Evolutionary conservation across 352 stramenopile genomes (phyloP).

Genomic region (Globisporangium camurandrum): DNA sequence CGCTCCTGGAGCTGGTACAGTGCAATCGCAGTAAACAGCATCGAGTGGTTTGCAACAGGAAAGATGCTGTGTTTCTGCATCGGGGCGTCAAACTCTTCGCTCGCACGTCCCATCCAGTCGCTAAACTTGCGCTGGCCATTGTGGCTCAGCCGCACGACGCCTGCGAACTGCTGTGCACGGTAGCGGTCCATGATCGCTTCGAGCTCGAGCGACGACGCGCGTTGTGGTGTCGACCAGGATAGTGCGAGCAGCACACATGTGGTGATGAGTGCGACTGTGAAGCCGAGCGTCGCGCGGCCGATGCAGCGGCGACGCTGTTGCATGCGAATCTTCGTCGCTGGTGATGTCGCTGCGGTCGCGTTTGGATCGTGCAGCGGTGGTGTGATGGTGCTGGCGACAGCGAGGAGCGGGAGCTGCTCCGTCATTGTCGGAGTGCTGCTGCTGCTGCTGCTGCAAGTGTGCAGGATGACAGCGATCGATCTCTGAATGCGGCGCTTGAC

Average conservation of each 20-base stretch:
- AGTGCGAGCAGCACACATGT: constrained; percentile 26
- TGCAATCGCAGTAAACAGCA: constrained; percentile 45
- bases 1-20: constrained; percentile 56
- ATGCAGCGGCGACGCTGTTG: constrained; percentile 14
- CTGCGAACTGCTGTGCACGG: constrained; percentile 34
- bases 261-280: constrained; percentile 24
- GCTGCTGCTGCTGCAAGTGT: neutral
- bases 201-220: constrained; percentile 22
- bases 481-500: neutral
- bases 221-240: constrained; percentile 25
- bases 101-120: constrained; percentile 32
- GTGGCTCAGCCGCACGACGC: constrained; percentile 38
- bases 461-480: neutral
- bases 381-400: neutral
- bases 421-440: neutral
- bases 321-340: constrained; percentile 12
- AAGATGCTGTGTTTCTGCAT: constrained; percentile 49
- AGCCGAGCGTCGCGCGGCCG: constrained; percentile 26
- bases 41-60: constrained; percentile 47
- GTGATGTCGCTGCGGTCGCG: constrained; percentile 12
- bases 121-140: constrained; percentile 44
- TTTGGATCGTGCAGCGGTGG: neutral
- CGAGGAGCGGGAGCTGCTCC: constrained; percentile 5
- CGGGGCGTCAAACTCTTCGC: constrained; percentile 32
- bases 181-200: constrained; percentile 20